A percentile compares a stretch with the other conserved stretches of the same genome.
Evolutionary conservation across 192 early-diverging fungal species (phyloP).

Genomic region (Ambispora gerdemannii): DNA sequence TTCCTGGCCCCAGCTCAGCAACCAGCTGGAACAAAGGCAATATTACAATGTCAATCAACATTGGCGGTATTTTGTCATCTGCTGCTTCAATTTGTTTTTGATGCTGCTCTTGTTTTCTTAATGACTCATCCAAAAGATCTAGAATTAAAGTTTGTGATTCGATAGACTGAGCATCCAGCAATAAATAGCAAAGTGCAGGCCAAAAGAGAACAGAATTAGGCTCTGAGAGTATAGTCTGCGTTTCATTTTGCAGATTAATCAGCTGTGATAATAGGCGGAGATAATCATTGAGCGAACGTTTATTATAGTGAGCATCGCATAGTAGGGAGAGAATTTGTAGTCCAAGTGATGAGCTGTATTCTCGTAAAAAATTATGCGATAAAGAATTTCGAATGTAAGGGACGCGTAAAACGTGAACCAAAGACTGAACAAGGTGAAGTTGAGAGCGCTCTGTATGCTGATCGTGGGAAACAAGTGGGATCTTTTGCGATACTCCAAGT

Average conservation of each 20-base stretch:
- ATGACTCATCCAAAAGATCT: conserved; percentile 32
- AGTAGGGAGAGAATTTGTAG: conserved; percentile 18
- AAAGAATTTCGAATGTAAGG: neutral
- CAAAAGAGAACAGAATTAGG: conserved; percentile 31
- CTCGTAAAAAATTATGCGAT: neutral
- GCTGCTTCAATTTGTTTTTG: conserved; percentile 4
- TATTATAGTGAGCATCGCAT: conserved; percentile 6
- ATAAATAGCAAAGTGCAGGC: conserved; percentile 42
- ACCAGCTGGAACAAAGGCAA: conserved; percentile 53
- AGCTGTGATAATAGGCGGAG: neutral
- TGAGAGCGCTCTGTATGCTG: neutral
- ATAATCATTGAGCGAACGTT: conserved; percentile 6
- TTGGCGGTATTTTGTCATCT: neutral
- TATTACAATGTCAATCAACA: conserved; percentile 42
- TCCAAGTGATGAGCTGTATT: neutral
- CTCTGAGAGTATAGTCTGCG: neutral
- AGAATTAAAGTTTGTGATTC: conserved; percentile 45
- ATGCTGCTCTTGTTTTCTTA: no score
- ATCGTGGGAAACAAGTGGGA: neutral
- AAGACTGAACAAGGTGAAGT: conserved; percentile 11
- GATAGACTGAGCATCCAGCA: conserved; percentile 45
- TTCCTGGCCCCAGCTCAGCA: conserved; percentile 36
- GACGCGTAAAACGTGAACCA: conserved; percentile 6
- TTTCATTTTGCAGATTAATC: conserved; percentile 3
- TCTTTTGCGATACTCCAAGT: neutral